phyloP scores from a whole-genome alignment of 345 rosid species.

The Boechera stricta region DNA sequence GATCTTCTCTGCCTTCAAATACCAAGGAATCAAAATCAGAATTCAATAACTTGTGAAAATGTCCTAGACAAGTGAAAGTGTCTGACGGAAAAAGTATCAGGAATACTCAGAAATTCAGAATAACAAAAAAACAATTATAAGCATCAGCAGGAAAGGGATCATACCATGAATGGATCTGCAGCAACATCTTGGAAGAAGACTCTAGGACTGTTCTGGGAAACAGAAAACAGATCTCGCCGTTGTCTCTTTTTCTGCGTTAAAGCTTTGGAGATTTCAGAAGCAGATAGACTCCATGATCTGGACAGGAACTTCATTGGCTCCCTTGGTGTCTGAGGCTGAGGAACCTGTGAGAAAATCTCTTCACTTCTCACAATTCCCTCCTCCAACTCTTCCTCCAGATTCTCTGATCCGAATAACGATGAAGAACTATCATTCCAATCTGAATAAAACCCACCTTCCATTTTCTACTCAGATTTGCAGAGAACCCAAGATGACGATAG shows the following conservation, averaged over 20 bases:
- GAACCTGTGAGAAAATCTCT: constrained; percentile 38
- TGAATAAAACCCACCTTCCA: constrained; percentile 60
- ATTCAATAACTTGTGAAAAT: constrained; percentile 3
- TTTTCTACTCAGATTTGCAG: constrained; percentile 17
- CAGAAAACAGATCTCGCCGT: constrained; percentile 41
- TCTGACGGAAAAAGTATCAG: too few relatives aligned
- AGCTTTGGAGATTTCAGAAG: constrained; percentile 88
- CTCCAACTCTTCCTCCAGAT: constrained; percentile 60
- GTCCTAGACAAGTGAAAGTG: background rate
- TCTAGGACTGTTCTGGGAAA: background rate
- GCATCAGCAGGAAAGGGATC: background rate
- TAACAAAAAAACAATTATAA: too few relatives aligned
- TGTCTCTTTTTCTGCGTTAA: constrained; percentile 51
- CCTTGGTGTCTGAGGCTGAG: constrained; percentile 70
- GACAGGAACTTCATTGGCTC: constrained; percentile 93
- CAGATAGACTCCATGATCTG: constrained; percentile 89
- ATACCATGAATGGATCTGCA: constrained; percentile 35
- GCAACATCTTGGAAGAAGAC: constrained; percentile 29
- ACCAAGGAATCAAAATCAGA: constrained; percentile 7
- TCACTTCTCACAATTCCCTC: constrained; percentile 10
- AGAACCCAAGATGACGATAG: background rate
- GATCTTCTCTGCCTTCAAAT: constrained; percentile 54
- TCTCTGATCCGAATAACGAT: constrained; percentile 45
- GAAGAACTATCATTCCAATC: constrained; percentile 48
- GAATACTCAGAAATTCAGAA: background rate